These are phyloP conservation scores for Plasmopara viticola DNA, from an alignment of 352 stramenopile genomes.

Conservation along the genomic window DNA sequence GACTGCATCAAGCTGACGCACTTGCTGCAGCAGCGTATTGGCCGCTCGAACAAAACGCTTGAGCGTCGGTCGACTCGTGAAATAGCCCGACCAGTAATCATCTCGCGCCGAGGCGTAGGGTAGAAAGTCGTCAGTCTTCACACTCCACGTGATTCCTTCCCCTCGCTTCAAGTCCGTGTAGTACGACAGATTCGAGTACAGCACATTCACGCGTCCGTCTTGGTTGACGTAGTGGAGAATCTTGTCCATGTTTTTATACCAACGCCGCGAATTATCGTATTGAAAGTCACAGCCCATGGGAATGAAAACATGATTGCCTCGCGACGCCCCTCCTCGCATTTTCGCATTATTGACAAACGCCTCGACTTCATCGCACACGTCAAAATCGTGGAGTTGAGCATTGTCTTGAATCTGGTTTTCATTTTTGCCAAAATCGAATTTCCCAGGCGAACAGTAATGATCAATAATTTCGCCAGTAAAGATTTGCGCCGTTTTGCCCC, in stretches of 20 bases:
- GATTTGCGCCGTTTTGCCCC: constrained; percentile 73
- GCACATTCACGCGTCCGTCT: constrained; percentile 87
- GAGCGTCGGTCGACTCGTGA: constrained; percentile 89
- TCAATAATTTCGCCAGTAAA: constrained; percentile 88
- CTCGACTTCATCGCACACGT: constrained; percentile 82
- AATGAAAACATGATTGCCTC: constrained; percentile 82
- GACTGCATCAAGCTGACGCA: constrained; percentile 87
- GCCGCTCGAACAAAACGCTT: constrained; percentile 90
- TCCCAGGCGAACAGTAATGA: constrained; percentile 62
- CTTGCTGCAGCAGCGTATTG: constrained; percentile 85
- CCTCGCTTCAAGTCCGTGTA: constrained; percentile 93
- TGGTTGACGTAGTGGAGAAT: constrained; percentile 94
- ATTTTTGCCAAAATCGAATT: constrained; percentile 65
- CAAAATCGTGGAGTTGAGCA: constrained; percentile 78
- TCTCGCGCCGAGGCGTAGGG: constrained; percentile 91
- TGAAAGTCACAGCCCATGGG: constrained; percentile 95
- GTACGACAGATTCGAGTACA: constrained; percentile 94
- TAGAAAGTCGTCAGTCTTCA: constrained; percentile 97
- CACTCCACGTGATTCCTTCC: constrained; percentile 67
- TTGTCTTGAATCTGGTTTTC: constrained; percentile 86
- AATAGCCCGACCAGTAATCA: constrained; percentile 96
- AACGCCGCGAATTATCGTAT: constrained; percentile 84
- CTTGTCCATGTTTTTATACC: constrained; percentile 95
- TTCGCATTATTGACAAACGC: constrained; percentile 74
- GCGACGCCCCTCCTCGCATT: constrained; percentile 62